phyloP scores from a whole-genome alignment of 768 basidiomycete species.

The Exidia glandulosa region DNA sequence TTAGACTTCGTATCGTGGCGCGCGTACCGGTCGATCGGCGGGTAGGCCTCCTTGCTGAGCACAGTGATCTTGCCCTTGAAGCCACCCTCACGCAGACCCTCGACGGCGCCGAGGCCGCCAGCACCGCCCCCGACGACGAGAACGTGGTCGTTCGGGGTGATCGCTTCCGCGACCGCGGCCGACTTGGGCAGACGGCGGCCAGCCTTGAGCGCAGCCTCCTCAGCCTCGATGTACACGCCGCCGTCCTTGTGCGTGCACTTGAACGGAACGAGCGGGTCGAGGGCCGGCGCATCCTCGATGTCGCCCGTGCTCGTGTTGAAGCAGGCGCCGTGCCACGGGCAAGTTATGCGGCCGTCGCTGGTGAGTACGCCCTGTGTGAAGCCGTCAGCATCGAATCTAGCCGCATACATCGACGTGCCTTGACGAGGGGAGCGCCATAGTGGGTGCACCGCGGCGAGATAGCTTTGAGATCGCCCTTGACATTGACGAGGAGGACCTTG shows the following conservation, averaged over 20 bases:
- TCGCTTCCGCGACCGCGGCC: slow-evolving; percentile 34
- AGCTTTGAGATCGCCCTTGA: not conserved
- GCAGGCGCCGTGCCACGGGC: slow-evolving; percentile 74
- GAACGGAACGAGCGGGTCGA: slow-evolving; percentile 70
- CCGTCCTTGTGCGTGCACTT: slow-evolving; percentile 52
- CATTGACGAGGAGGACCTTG: not conserved
- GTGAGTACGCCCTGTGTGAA: slow-evolving; percentile 76
- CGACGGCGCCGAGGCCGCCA: slow-evolving; percentile 63
- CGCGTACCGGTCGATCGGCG: slow-evolving; percentile 74
- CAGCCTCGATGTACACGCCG: slow-evolving; percentile 71
- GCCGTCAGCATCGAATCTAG: too few relatives aligned
- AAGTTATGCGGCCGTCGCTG: slow-evolving; percentile 68
- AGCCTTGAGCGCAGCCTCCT: slow-evolving; percentile 45
- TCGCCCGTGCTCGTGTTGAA: slow-evolving; percentile 81
- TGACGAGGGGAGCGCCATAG: slow-evolving; percentile 69
- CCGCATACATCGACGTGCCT: too few relatives aligned
- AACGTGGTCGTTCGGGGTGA: slow-evolving; percentile 44
- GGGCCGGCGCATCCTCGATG: slow-evolving; percentile 86
- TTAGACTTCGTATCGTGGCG: too few relatives aligned
- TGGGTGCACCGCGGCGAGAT: slow-evolving; percentile 17
- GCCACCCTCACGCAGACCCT: slow-evolving; percentile 69
- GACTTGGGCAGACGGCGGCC: slow-evolving; percentile 49
- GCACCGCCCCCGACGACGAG: slow-evolving; percentile 83
- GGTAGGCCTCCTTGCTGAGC: slow-evolving; percentile 64
- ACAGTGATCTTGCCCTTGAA: slow-evolving; percentile 59